Evolutionary conservation across 148 eudicot species (phyloP), one percentile per base, ranked within the genome.

Genomic region (Gaultheria prostrata): DNA sequence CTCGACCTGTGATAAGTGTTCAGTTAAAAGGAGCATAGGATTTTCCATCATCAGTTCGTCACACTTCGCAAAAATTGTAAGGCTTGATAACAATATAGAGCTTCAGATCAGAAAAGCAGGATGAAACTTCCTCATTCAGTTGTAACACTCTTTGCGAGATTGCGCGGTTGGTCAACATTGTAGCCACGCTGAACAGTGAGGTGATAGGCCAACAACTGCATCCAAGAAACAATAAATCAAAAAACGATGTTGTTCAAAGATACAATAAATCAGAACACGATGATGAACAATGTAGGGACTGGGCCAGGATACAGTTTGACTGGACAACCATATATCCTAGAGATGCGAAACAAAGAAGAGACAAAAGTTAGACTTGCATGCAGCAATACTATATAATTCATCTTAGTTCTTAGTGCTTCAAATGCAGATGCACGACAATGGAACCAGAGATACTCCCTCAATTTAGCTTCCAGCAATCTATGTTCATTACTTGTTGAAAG

Each of bases 91-190:
- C n/a, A 71, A 15, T 17, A 9, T 6, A 71, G 45, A 32, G 45
- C 48, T 71, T 17, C 56, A 56, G 69, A 54, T 17, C 56, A 56
- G 69, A 54, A 56, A n/a, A 78, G 28, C 28, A 33, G 18, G 18
- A n/a, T 61, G 28, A 59, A 70, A 4, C 82, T 85, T 75, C 79
- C 43, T 89, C 89, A 97, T 84, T 97, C 96, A 8, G 99, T 97
- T 12, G 99, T 97, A 78, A 97, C 98, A 63, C 98, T 97, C 87
- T 97, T 97, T 72, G 98, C 98, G 84, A 97, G 93, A 83, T 97
- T 97, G 80, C 99, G 90, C 59, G 98, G 99, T 88, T 97, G 98
- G 85, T 97, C 99, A 77, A 97, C 99, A 84, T 97, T 97, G 87
- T 91, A 87, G 61, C 99, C 99, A 45, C 99, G 91, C 72, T 92